phyloP scores from a whole-genome alignment of 2,329 filamentous ascomycete species.

The Sphaerulina populicola region DNA sequence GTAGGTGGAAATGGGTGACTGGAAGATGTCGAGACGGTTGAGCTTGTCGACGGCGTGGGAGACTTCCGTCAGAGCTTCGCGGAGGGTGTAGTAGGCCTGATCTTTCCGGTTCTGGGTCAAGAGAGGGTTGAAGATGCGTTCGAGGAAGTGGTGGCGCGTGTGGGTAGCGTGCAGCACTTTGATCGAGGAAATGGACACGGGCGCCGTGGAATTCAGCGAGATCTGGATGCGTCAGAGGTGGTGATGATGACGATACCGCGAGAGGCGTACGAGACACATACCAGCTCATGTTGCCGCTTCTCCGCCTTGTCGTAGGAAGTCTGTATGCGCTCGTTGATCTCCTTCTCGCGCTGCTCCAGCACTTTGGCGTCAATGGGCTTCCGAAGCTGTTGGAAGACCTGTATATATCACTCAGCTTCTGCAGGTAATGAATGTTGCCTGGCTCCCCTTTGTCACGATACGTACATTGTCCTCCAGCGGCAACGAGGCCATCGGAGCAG shows the following conservation, averaged over 20 bases:
- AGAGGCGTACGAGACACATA: too few relatives aligned
- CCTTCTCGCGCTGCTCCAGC: slow-evolving; percentile 52
- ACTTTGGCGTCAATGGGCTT: slow-evolving; percentile 52
- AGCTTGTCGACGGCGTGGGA: slow-evolving; percentile 65
- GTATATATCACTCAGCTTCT: not conserved
- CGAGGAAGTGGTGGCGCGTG: slow-evolving; percentile 75
- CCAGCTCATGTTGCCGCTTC: slow-evolving; percentile 55
- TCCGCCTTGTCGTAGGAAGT: slow-evolving; percentile 56
- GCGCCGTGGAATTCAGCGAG: slow-evolving; percentile 72
- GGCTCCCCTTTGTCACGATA: not conserved
- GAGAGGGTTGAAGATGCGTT: slow-evolving; percentile 70
- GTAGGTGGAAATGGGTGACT: slow-evolving; percentile 71
- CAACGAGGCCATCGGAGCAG: slow-evolving; percentile 8
- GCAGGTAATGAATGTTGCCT: not conserved
- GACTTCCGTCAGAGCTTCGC: slow-evolving; percentile 67
- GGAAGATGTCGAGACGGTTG: slow-evolving; percentile 77
- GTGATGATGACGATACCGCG: too few relatives aligned
- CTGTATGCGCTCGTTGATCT: slow-evolving; percentile 51
- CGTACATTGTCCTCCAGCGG: slow-evolving; percentile 6
- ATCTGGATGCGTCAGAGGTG: slow-evolving; percentile 34
- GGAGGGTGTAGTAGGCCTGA: slow-evolving; percentile 58
- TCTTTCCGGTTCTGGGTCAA: slow-evolving; percentile 51
- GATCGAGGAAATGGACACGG: slow-evolving; percentile 79
- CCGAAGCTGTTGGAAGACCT: slow-evolving; percentile 55
- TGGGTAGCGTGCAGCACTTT: slow-evolving; percentile 73